phyloP scores from a whole-genome alignment of 1,284 basidiomycete species.

The Sphagnurus paluster region DNA sequence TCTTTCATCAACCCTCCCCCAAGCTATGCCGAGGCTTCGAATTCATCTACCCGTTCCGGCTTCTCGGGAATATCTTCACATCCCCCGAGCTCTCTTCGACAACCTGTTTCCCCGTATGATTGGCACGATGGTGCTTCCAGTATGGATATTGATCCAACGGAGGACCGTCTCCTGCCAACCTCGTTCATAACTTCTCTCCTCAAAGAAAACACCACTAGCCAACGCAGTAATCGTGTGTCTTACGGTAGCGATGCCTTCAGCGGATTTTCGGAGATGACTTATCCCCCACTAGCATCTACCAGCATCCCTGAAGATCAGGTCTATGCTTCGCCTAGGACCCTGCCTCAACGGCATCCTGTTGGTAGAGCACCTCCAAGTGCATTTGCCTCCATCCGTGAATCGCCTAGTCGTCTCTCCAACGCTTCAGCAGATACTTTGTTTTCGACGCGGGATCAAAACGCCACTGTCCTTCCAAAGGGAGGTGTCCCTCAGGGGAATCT shows the following conservation, averaged over 20 bases:
- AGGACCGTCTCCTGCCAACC: constrained; percentile 57
- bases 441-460: constrained; percentile 21
- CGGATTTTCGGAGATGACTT: constrained; percentile 52
- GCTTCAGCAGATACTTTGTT: constrained; percentile 32
- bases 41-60: constrained; percentile 6
- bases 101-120: constrained; percentile 40
- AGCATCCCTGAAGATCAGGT: constrained; percentile 17
- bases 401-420: constrained; percentile 22
- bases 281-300: constrained; percentile 37
- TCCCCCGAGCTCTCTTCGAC: constrained; percentile 13
- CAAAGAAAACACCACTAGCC: constrained; percentile 37
- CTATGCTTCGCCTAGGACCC: constrained; percentile 12
- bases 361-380: constrained; percentile 35
- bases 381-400: constrained; percentile 30
- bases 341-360: constrained; percentile 25
- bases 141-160: constrained; percentile 54
- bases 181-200: constrained; percentile 63
- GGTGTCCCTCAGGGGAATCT: constrained; percentile 22
- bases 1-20: constrained; percentile 2
- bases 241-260: constrained; percentile 41
- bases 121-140: constrained; percentile 65
- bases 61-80: constrained; percentile 4
- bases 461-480: constrained; percentile 27
- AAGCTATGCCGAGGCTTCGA: constrained; percentile 2
- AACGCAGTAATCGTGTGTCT: constrained; percentile 29